Base-by-base conservation (phyloP, 176 grass and related monocot species). In the Metroxylon sagu region DNA sequence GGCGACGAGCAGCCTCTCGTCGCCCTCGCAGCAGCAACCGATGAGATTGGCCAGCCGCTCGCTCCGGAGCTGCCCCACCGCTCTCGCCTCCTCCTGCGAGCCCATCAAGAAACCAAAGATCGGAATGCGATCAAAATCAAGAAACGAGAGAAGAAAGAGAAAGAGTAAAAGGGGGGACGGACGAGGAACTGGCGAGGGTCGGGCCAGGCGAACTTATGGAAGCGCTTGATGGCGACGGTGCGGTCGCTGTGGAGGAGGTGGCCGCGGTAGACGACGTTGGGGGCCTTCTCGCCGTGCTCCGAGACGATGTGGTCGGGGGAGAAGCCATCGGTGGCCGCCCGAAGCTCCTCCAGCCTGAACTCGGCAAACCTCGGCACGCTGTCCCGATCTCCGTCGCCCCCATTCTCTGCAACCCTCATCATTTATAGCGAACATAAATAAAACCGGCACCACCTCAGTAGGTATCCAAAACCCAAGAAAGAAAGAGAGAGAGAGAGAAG, bases 191-290 rank as follows among this genome's bases (percentile, higher is more conserved):
- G 82, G 50, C 76, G 76, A 0, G 82, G 35, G 66, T 85, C 82
- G 14, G 82, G 82, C 76, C 82, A 80, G 17, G 82, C 82, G 29
- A 57, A 25, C 48, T 65, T 62, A 55, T 64, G 61, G 71, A 85
- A 85, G 54, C 82, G 82, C 61, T 85, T 85, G 60, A 85, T 26
- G 66, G 82, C 82, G 25, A 80, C 66, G 3, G 64, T 28, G 2
- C 71, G 71, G 54, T 65, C 76, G 5, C 59, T 18, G 17, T 75
- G 29, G 28, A 64, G 71, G 27, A 85, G 59, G 18, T 52, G 70
- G 65, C 71, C 82, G 48, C 68, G 71, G 56, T 85, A 85, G 49
- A 85, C 82, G 39, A 85, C 76, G 60, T 85, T 85, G 54, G 76
- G 76, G 18, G 82, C 76, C 71, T 85, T 85, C 76, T 80, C 82